Evolutionary conservation across 805 yeast species (phyloP).

Genomic region (Metschnikowia continentalis): DNA sequence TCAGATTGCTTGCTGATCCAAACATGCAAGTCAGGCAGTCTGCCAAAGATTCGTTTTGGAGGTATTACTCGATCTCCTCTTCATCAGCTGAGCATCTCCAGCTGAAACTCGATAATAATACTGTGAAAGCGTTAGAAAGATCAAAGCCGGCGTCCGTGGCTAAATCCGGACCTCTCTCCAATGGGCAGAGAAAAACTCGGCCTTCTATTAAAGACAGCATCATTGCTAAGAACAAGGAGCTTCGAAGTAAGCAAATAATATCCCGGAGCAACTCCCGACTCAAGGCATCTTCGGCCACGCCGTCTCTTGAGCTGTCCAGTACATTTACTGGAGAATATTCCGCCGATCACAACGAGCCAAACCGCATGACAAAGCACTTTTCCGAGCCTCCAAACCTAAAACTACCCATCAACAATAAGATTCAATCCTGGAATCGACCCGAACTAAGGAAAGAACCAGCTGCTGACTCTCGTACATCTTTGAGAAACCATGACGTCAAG

Average conservation of each 20-base stretch:
- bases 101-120: slow-evolving; percentile 39
- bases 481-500: background rate
- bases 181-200: slow-evolving; percentile 22
- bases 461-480: background rate
- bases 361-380: background rate
- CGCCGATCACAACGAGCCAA: background rate
- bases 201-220: slow-evolving; percentile 49
- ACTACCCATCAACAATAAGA: background rate
- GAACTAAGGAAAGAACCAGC: background rate
- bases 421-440: background rate
- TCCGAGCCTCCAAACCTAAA: background rate
- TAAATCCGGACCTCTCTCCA: background rate
- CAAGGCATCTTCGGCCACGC: background rate
- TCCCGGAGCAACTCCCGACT: slow-evolving; percentile 17
- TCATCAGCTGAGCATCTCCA: slow-evolving; percentile 42
- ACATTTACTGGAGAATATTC: background rate
- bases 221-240: slow-evolving; percentile 39
- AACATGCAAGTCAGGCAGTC: slow-evolving; percentile 74
- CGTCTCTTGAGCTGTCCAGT: background rate
- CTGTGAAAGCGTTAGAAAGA: slow-evolving; percentile 58
- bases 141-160: slow-evolving; percentile 43
- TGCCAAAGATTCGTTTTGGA: slow-evolving; percentile 75
- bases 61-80: slow-evolving; percentile 52
- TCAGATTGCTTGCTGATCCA: slow-evolving; percentile 70
- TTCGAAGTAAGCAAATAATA: slow-evolving; percentile 24